Evolutionary conservation across 352 stramenopile species (phyloP).

Genomic region (Globisporangium cystogenes): DNA sequence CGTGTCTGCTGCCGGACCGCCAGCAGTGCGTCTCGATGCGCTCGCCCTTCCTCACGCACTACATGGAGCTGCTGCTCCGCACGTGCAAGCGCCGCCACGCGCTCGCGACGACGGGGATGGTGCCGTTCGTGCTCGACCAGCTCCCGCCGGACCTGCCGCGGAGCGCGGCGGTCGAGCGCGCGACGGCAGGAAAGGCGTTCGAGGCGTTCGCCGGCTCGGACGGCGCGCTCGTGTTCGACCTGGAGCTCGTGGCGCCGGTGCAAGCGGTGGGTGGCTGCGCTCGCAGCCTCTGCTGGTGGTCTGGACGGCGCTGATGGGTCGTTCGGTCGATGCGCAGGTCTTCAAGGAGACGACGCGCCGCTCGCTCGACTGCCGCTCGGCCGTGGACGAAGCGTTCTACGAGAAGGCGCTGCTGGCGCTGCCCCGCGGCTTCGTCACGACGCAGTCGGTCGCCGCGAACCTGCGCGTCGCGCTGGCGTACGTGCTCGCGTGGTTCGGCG

Average conservation of each 20-base stretch:
- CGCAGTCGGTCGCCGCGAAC: constrained; percentile 77
- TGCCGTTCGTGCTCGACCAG: constrained; percentile 91
- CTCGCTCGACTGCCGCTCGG: not conserved
- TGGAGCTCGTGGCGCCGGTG: constrained; percentile 77
- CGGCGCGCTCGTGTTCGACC: constrained; percentile 92
- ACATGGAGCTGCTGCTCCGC: constrained; percentile 92
- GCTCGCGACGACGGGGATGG: constrained; percentile 95
- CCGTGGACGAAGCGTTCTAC: constrained; percentile 30
- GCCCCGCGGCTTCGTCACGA: constrained; percentile 61
- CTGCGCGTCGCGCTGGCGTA: constrained; percentile 89
- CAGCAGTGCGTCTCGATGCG: constrained; percentile 72
- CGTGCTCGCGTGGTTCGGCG: constrained; percentile 88
- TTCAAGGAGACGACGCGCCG: constrained; percentile 1
- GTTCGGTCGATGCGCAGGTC: not conserved
- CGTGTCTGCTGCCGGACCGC: constrained; percentile 91
- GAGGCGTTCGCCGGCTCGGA: constrained; percentile 90
- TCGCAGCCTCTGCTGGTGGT: not conserved
- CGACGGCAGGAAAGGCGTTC: constrained; percentile 77
- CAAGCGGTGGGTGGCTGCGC: constrained; percentile 21
- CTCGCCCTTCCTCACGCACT: constrained; percentile 69
- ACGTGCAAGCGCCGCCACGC: constrained; percentile 92
- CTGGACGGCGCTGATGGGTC: not conserved
- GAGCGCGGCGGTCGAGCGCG: constrained; percentile 66
- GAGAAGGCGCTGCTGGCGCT: constrained; percentile 46
- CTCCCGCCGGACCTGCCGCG: constrained; percentile 64